phyloP scores from a whole-genome alignment of 2,329 filamentous ascomycete species.

The Cylindrodendrum hubeiense region DNA sequence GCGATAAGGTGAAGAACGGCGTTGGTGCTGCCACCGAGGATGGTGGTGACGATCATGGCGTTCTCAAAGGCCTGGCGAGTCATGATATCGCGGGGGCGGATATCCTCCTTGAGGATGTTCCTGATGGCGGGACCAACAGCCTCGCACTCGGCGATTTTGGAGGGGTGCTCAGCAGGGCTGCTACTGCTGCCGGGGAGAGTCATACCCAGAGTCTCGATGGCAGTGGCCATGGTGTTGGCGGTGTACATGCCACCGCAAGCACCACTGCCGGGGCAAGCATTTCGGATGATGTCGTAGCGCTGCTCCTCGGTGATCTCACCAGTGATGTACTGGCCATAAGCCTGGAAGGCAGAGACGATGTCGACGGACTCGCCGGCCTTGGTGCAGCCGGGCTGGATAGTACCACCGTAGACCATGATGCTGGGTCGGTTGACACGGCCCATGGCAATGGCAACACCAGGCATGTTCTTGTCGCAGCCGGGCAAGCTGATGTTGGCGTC shows the following conservation, averaged over 20 bases:
- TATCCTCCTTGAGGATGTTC: constrained; percentile 80
- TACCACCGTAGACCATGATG: constrained; percentile 98
- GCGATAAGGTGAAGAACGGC: constrained; percentile 88
- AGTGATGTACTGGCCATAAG: constrained; percentile 93
- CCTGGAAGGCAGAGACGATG: constrained; percentile 97
- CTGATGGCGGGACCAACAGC: constrained; percentile 79
- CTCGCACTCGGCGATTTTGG: constrained; percentile 80
- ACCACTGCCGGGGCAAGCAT: constrained; percentile 78
- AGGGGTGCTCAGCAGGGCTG: constrained; percentile 79
- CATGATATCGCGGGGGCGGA: constrained; percentile 82
- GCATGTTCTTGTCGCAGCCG: constrained; percentile 99
- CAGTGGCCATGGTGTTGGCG: constrained; percentile 93
- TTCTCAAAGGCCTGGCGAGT: constrained; percentile 86
- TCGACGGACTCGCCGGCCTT: constrained; percentile 83
- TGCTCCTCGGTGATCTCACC: constrained; percentile 92
- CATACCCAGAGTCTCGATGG: constrained; percentile 91
- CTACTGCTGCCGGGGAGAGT: constrained; percentile 86
- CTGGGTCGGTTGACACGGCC: constrained; percentile 93
- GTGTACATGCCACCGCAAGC: constrained; percentile 93
- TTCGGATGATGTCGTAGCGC: constrained; percentile 92
- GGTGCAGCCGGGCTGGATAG: constrained; percentile 91
- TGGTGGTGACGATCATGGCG: constrained; percentile 85
- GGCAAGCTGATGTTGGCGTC: constrained; percentile 97
- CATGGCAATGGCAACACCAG: constrained; percentile 92
- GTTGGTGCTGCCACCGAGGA: constrained; percentile 88